Evolutionary conservation across 2,329 filamentous ascomycete species (phyloP), one percentile per base, ranked within the genome.

Genomic region (Nemania diffusa): DNA sequence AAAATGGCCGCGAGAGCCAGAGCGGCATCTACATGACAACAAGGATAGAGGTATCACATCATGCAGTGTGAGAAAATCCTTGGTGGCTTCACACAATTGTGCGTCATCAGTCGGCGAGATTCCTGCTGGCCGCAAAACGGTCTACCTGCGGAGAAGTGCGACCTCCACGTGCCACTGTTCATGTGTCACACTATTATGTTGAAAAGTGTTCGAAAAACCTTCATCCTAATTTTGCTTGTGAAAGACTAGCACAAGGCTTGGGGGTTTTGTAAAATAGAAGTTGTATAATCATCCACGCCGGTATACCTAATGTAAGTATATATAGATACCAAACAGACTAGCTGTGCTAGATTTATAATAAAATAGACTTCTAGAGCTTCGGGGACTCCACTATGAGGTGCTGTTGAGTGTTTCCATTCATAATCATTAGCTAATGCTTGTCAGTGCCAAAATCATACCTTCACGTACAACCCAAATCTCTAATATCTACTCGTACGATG

Each of bases 1-100:
- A 6, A 15, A 6, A 3, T 5, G 46, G 26, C 7, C 57, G 13
- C 2, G 53, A 46, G 1, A 52, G 57, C 5, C 53, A 62, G 4
- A 56, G 20, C 40, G 64, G 32, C 8, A 66, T 66, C 22, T 66
- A 66, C 24, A 66, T 63, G 55, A 66, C 64, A 4, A 66, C 64
- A 3, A 59, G 50, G 27, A 59, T 66, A 22, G 64, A 66, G 55
- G 55, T 66, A 27, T 63, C 58, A 8, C 53, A 56, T 15, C 52
- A 66, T 9, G 59, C 59, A 17, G 22, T 48, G 24, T 66, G 29
- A 63, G 17, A n/a, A n/a, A n/a, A n/a, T n/a, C n/a, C n/a, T n/a
- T n/a, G n/a, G n/a, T n/a, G n/a, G n/a, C n/a, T n/a, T n/a, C n/a
- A n/a, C n/a, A n/a, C n/a, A n/a, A n/a, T n/a, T n/a, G n/a, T n/a